Evolutionary conservation across 148 eudicot species (phyloP), one percentile per base, ranked within the genome.

Genomic region (Diospyros kaki): DNA sequence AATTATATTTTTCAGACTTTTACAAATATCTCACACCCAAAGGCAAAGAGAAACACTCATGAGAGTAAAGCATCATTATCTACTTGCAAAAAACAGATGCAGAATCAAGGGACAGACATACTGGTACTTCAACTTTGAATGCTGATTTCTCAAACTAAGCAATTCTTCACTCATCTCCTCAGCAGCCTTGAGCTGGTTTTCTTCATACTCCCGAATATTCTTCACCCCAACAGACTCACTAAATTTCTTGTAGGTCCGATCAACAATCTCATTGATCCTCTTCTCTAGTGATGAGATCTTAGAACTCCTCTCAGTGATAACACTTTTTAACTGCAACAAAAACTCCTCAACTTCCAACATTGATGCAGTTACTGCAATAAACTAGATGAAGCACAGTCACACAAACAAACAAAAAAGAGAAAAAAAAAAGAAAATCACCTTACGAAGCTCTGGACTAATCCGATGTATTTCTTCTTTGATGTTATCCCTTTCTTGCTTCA

Each of bases 121-220:
- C 99, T 93, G 99, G 81, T 87, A 93, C 74, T 89, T 95, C 76
- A 96, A 79, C 88, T 93, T 93, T 72, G 97, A 89, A 55, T 91
- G 96, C 86, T 95, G 98, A 86, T 81, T 89, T 72, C 90, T 85
- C 89, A 96, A 79, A 78, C 84, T 75, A 77, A 84, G 89, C 77
- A 89, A 91, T 84, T 91, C 87, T 74, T 93, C 94, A 77, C 91
- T 86, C 73, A 86, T 81, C 72, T 89, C 85, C 67, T 92, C 84
- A 75, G 89, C 96, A 80, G 84, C 98, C 63, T 89, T 83, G 68
- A 93, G 94, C 85, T 93, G 97, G 58, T 91, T 93, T 77, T 96
- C 98, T 78, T 95, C 99, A 79, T 96, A 96, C 75, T 86, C 97
- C 67, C 98, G 94, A 68, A 96, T 93, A 77, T 88, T 90, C 69